phyloP scores from a whole-genome alignment of 1,139 yeast genomes.

The Diutina neorugosa region DNA sequence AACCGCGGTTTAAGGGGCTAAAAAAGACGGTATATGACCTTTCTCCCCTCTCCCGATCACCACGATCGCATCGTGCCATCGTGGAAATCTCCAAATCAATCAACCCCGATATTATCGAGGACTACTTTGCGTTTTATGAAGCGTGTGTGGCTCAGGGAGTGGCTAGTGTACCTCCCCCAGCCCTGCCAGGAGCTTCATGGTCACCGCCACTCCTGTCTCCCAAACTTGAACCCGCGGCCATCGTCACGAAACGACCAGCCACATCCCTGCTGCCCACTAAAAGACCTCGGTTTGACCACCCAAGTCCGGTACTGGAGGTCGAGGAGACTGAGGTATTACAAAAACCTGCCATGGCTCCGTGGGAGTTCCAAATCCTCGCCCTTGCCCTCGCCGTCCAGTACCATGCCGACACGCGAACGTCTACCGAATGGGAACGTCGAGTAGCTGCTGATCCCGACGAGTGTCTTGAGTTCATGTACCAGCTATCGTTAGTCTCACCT shows the following conservation, averaged over 20 bases:
- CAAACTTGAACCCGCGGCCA: background rate
- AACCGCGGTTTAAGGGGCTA: background rate
- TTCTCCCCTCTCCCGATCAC: background rate
- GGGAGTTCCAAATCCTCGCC: background rate
- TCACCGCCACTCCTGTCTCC: background rate
- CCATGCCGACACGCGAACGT: background rate
- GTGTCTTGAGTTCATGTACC: background rate
- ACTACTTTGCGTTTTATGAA: background rate
- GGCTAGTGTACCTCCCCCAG: background rate
- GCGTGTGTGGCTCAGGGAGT: background rate
- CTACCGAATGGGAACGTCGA: background rate
- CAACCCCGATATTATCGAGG: background rate
- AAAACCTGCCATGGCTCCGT: background rate
- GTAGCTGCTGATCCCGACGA: background rate
- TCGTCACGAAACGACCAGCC: background rate
- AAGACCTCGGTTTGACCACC: background rate
- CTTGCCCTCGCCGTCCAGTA: background rate
- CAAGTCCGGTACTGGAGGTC: constrained; percentile 3
- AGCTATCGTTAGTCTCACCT: background rate
- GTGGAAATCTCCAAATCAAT: background rate
- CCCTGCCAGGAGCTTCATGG: background rate
- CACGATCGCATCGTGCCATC: background rate
- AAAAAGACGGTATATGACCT: background rate
- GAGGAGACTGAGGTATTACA: background rate
- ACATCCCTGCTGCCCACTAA: background rate